Evolutionary conservation across 495 filamentous ascomycete species (phyloP).

Genomic region (Penicillium parvum): DNA sequence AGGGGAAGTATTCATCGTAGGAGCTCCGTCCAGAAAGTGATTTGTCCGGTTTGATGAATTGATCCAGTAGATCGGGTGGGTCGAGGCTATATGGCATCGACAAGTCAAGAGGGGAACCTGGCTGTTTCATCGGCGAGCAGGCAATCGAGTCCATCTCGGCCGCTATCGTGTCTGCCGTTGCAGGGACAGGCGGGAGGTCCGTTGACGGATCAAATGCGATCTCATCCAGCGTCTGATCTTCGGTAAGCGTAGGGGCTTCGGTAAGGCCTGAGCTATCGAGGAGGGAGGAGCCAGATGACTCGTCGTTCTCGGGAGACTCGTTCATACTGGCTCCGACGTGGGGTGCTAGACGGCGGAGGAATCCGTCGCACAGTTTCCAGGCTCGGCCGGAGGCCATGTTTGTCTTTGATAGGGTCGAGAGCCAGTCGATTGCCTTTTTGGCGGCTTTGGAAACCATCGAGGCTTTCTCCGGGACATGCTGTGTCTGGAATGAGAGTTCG

Average conservation of each 20-base stretch:
- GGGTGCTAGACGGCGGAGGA: conserved; percentile 44
- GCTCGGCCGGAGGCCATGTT: conserved; percentile 47
- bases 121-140: conserved; percentile 28
- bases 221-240: conserved; percentile 11
- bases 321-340: conserved; percentile 25
- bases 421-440: conserved; percentile 53
- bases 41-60: conserved; percentile 26
- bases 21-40: conserved; percentile 12
- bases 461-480: conserved; percentile 52
- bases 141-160: conserved; percentile 24
- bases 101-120: conserved; percentile 14
- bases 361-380: conserved; percentile 47
- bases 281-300: conserved; percentile 13
- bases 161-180: conserved; percentile 15
- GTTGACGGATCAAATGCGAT: conserved; percentile 19
- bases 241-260: conserved; percentile 1
- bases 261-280: conserved; percentile 12
- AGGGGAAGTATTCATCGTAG: conserved; percentile 37
- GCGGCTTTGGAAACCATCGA: conserved; percentile 48
- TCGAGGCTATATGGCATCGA: conserved; percentile 18
- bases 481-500: conserved; percentile 50
- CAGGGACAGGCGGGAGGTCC: conserved; percentile 3
- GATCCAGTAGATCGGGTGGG: conserved; percentile 22
- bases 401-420: conserved; percentile 41
- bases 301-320: conserved; percentile 25